Base-by-base conservation (phyloP, 371 early-diverging fungal genomes). In the Haplosporangium sp. region DNA sequence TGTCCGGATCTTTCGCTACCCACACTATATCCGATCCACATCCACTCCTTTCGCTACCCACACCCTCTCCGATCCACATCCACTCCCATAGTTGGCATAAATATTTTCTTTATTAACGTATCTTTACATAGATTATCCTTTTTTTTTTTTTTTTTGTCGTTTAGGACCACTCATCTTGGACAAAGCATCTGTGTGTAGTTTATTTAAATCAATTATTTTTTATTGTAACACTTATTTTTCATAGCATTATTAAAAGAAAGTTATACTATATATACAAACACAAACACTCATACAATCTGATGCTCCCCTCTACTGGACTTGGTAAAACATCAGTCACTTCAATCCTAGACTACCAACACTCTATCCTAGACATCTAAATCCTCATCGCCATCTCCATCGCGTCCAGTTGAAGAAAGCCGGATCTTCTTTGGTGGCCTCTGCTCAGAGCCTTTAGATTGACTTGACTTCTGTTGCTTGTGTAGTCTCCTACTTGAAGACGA, bases 401-500 rank as follows among this genome's bases (percentile, higher is more conserved):
- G 76, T 42, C 76, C 71, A 20, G 78, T 73, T 2, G 82, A 81
- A 0, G 82, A 81, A 2, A 81, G 50, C 9, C 82, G 57, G 44
- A 75, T 71, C 55, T 81, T 81, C 62, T 81, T 81, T 3, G 82
- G 76, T 13, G 72, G 82, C 47, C 75, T 59, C 20, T 66, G 67
- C 10, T 71, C 74, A 20, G 64, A 67, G 7, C 56, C 42, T 53
- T 74, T 79, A 34, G 69, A 34, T 19, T 64, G 69, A 47, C 67
- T 63, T 17, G 74, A 64, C 6, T 53, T 47, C 38, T 81, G 67
- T 27, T 79, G 81, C 65, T 81, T 81, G 45, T 75, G 15, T n/a
- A 69, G 59, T 35, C 82, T 45, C 67, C 82, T 64, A 48, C 61
- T 72, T 5, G 69, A 27, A 27, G 27, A 79, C 0, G 79, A 79